These are phyloP conservation scores for Lasiodiplodia sp. DNA, from an alignment of 2,329 filamentous ascomycete species.

Conservation along the genomic window DNA sequence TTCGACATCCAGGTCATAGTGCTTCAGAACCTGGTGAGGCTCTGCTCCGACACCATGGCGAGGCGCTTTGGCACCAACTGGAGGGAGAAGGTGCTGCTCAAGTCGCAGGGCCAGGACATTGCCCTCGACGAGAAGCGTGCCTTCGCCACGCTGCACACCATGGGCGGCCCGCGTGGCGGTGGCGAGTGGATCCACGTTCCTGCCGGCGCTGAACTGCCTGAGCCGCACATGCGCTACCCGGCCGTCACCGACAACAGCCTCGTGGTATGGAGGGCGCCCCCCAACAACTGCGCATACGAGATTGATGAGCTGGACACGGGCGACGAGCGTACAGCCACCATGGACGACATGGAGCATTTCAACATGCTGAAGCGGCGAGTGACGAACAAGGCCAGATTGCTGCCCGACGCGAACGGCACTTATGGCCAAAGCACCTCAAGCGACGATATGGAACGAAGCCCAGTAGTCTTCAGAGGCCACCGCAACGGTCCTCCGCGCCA, in stretches of 20 bases:
- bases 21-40: background rate
- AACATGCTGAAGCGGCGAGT: background rate
- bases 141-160: slow-evolving; percentile 3
- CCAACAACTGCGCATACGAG: background rate
- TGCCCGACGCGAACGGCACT: background rate
- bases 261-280: background rate
- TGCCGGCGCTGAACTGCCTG: background rate
- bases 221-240: background rate
- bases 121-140: slow-evolving; percentile 17
- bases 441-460: background rate
- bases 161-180: slow-evolving; percentile 9
- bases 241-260: background rate
- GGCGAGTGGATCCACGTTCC: slow-evolving; percentile 9
- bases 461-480: background rate
- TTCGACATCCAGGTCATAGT: slow-evolving; percentile 4
- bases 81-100: background rate
- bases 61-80: background rate
- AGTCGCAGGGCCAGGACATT: background rate
- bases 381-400: background rate
- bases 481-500: background rate
- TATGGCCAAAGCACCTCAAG: background rate
- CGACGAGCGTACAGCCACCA: background rate
- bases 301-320: background rate
- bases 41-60: background rate
- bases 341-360: background rate